phyloP scores from a whole-genome alignment of 2,329 filamentous ascomycete species.

The Huntiella moniliformis region DNA sequence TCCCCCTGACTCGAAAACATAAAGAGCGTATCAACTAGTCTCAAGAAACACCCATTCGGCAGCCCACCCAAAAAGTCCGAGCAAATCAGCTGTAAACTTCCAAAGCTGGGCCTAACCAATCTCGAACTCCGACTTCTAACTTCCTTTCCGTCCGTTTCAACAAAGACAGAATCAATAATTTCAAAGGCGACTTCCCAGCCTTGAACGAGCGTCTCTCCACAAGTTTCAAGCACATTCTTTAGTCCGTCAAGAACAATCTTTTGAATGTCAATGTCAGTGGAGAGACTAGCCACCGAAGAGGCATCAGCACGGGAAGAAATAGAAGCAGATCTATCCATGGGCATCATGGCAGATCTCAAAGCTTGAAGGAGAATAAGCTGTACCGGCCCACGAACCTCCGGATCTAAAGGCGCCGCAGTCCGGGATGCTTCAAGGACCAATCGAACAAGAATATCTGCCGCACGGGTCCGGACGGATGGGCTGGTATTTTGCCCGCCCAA shows the following conservation, averaged over 20 bases:
- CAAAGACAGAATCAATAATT: slow-evolving; percentile 67
- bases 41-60: slow-evolving; percentile 51
- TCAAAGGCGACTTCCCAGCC: slow-evolving; percentile 79
- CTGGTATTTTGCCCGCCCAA: slow-evolving; percentile 29
- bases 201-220: slow-evolving; percentile 61
- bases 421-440: slow-evolving; percentile 39
- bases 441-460: slow-evolving; percentile 44
- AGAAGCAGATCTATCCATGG: slow-evolving; percentile 10
- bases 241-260: slow-evolving; percentile 61
- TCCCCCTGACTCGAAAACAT: slow-evolving; percentile 78
- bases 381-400: slow-evolving; percentile 36
- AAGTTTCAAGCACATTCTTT: slow-evolving; percentile 68
- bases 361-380: slow-evolving; percentile 56
- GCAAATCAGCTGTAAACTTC: slow-evolving; percentile 76
- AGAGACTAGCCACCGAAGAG: slow-evolving; percentile 12
- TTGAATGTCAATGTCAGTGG: slow-evolving; percentile 60
- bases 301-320: not conserved
- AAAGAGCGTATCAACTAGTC: slow-evolving; percentile 71
- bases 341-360: slow-evolving; percentile 37
- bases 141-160: slow-evolving; percentile 19
- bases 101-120: slow-evolving; percentile 72
- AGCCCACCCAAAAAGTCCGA: slow-evolving; percentile 75
- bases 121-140: slow-evolving; percentile 43
- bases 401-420: slow-evolving; percentile 32
- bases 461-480: slow-evolving; percentile 35